These are phyloP conservation scores for Begonia peltatifolia DNA, from an alignment of 306 rosid species.

Conservation along the genomic window DNA sequence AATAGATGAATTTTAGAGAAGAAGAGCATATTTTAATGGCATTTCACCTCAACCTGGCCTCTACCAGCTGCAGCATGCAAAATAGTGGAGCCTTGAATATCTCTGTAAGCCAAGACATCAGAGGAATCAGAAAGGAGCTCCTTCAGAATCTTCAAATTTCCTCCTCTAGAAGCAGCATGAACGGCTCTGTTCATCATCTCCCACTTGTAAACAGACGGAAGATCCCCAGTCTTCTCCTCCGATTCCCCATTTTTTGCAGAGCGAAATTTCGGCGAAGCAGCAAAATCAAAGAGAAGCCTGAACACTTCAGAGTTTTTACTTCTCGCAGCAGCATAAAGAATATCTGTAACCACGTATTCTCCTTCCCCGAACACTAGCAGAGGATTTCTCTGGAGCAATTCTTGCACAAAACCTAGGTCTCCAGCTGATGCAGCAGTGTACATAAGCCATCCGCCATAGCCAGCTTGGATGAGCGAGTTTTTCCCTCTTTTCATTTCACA, in stretches of 20 bases:
- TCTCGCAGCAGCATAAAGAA: slow-evolving; percentile 55
- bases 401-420: slow-evolving; percentile 47
- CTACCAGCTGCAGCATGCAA: slow-evolving; percentile 91
- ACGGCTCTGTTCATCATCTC: slow-evolving; percentile 83
- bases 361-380: slow-evolving; percentile 70
- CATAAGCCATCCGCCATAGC: slow-evolving; percentile 96
- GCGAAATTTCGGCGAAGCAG: slow-evolving; percentile 58
- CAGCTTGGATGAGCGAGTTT: slow-evolving; percentile 60
- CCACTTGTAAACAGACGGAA: slow-evolving; percentile 64
- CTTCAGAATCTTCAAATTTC: slow-evolving; percentile 54
- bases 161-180: slow-evolving; percentile 96
- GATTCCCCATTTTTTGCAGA: slow-evolving; percentile 31
- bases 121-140: slow-evolving; percentile 57
- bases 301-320: slow-evolving; percentile 43
- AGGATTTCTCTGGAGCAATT: slow-evolving; percentile 37
- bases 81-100: slow-evolving; percentile 63
- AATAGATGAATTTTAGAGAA: slow-evolving; percentile 3
- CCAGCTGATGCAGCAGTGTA: slow-evolving; percentile 98
- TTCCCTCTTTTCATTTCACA: slow-evolving; percentile 50
- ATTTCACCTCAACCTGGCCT: slow-evolving; percentile 75
- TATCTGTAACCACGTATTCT: slow-evolving; percentile 64
- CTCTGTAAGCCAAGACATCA: slow-evolving; percentile 72
- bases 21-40: slow-evolving; percentile 4
- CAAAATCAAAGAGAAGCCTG: slow-evolving; percentile 53
- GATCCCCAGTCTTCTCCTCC: slow-evolving; percentile 52